These are phyloP conservation scores for Chrysosporium keratinophilum DNA, from an alignment of 2,329 filamentous ascomycete species.

Conservation along the genomic window DNA sequence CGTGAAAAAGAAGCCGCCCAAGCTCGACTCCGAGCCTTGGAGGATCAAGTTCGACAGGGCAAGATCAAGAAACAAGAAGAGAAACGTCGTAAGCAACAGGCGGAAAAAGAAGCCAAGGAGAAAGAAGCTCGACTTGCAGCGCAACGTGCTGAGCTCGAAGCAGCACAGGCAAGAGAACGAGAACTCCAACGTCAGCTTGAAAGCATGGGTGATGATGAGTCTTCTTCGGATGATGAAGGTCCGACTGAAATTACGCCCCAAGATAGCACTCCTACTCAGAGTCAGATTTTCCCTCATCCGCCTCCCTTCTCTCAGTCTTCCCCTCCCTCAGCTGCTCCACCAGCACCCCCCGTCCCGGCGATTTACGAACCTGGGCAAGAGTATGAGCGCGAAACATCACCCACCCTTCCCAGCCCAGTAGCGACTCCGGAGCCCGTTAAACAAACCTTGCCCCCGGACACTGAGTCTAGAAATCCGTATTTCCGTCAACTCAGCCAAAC, in stretches of 20 bases:
- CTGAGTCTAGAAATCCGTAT: conserved; percentile 89
- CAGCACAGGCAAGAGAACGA: conserved; percentile 76
- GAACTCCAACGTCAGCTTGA: conserved; percentile 83
- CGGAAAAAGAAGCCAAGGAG: conserved; percentile 73
- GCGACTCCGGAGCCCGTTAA: conserved; percentile 32
- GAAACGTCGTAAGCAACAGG: conserved; percentile 83
- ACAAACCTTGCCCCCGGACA: conserved; percentile 47
- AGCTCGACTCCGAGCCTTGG: conserved; percentile 73
- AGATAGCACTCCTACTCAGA: conserved; percentile 49
- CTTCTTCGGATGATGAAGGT: conserved; percentile 69
- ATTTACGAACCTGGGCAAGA: conserved; percentile 9
- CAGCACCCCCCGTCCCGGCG: conserved; percentile 24
- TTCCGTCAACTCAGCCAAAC: conserved; percentile 73
- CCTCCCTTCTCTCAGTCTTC: conserved; percentile 18
- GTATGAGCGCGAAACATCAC: conserved; percentile 18
- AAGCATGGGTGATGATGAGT: conserved; percentile 62
- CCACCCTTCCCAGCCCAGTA: conserved; percentile 40
- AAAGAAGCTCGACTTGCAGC: conserved; percentile 76
- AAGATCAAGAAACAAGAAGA: conserved; percentile 96
- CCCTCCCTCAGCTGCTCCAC: conserved; percentile 20
- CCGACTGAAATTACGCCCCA: conserved; percentile 58
- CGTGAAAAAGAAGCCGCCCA: conserved; percentile 71
- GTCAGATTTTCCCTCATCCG: conserved; percentile 41
- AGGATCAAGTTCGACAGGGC: conserved; percentile 85
- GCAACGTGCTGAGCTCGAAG: conserved; percentile 83